Percentiles rank a stretch among this genome's conserved stretches.
Evolutionary conservation across 768 basidiomycete genomes (phyloP).

Genomic region (Sporobolomyces phaffii): DNA sequence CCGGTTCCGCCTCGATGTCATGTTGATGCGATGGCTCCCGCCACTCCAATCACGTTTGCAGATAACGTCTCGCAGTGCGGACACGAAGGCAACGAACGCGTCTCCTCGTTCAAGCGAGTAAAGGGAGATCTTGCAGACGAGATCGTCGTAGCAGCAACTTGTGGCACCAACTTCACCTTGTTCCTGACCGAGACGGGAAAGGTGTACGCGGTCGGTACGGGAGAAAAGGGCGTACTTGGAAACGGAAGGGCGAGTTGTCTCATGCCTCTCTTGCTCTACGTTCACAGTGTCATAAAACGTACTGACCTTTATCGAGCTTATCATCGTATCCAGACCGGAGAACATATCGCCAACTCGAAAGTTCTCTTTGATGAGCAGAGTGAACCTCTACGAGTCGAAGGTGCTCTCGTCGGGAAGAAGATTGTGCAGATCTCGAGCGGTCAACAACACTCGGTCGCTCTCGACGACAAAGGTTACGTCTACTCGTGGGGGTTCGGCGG

Average conservation of each 20-base stretch:
- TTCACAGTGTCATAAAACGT: too few relatives aligned
- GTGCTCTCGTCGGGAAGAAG: conserved; percentile 62
- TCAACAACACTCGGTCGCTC: conserved; percentile 75
- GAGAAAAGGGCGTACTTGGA: conserved; percentile 85
- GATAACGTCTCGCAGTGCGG: conserved; percentile 56
- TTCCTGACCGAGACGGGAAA: conserved; percentile 66
- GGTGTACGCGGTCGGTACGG: conserved; percentile 87
- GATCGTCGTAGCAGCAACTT: conserved; percentile 64
- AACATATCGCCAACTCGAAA: conserved; percentile 28
- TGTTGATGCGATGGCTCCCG: too few relatives aligned
- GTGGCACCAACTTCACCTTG: conserved; percentile 76
- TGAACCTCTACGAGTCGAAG: conserved; percentile 62
- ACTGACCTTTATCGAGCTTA: too few relatives aligned
- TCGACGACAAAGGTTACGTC: conserved; percentile 65
- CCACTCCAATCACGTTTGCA: too few relatives aligned
- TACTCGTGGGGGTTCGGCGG: conserved; percentile 83
- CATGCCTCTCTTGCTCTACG: background rate
- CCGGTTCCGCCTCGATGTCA: too few relatives aligned
- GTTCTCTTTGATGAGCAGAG: conserved; percentile 25
- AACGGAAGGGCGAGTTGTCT: conserved; percentile 73
- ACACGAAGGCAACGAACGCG: conserved; percentile 59
- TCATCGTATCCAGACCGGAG: conserved; percentile 27
- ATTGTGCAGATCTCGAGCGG: conserved; percentile 79
- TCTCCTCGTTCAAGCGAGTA: conserved; percentile 61
- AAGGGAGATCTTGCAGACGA: conserved; percentile 57